Conservation (phyloP, 2,329 filamentous ascomycete species). For the Alternaria sp. region DNA sequence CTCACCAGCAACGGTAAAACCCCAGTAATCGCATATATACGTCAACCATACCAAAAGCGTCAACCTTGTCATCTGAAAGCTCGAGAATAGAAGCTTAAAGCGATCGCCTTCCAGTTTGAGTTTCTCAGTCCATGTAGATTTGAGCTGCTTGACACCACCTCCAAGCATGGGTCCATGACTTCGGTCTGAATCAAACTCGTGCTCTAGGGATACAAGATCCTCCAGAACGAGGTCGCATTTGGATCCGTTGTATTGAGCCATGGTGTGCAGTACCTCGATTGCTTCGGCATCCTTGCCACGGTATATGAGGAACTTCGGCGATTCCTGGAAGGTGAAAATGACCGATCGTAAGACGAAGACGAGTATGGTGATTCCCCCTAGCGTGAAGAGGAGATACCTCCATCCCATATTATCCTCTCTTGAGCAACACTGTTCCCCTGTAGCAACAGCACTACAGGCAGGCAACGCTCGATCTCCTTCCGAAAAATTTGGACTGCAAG, state of each 20-base stretch:
- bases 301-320: constrained; percentile 65
- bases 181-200: constrained; percentile 33
- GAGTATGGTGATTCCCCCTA: constrained; percentile 49
- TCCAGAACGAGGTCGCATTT: constrained; percentile 43
- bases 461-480: constrained; percentile 49
- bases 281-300: constrained; percentile 60
- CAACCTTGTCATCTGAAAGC: constrained; percentile 51
- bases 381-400: constrained; percentile 52
- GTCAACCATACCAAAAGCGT: constrained; percentile 59
- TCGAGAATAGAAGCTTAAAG: constrained; percentile 55
- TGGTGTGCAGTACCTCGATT: constrained; percentile 53
- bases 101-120: constrained; percentile 50
- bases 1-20: constrained; percentile 56
- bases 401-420: constrained; percentile 53
- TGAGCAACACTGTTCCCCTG: constrained; percentile 46
- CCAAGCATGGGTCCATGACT: constrained; percentile 38
- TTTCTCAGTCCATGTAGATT: constrained; percentile 42
- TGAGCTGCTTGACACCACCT: constrained; percentile 37
- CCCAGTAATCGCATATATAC: constrained; percentile 60
- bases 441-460: constrained; percentile 51
- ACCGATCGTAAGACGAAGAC: constrained; percentile 61
- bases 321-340: constrained; percentile 63
- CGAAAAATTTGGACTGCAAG: constrained; percentile 60
- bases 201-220: constrained; percentile 45
- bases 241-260: constrained; percentile 52